Conservation (phyloP, 345 rosid species). For the Capsella bursapastoris region DNA sequence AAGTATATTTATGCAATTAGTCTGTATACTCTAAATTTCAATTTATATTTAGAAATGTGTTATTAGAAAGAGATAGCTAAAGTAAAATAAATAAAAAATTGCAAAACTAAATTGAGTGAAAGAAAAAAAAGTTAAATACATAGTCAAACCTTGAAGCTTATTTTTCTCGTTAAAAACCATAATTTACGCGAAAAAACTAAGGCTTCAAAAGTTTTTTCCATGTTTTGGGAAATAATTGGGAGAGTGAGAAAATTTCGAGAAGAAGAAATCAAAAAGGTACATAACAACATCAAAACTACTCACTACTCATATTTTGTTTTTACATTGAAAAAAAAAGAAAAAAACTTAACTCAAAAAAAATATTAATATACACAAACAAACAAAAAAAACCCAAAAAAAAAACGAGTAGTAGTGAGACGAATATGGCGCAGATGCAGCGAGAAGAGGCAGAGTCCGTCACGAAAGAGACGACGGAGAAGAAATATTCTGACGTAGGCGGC, state of each 20-base stretch:
- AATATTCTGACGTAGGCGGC: conserved; percentile 27
- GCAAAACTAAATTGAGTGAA: neutral
- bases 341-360: conserved; percentile 5
- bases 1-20: neutral
- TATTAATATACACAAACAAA: neutral
- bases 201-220: conserved; percentile 53
- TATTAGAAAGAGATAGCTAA: neutral
- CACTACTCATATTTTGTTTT: conserved; percentile 18
- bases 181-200: conserved; percentile 55
- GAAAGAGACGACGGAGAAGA: conserved; percentile 41
- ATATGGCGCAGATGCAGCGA: conserved; percentile 67
- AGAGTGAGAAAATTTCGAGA: conserved; percentile 31
- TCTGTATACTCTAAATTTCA: neutral
- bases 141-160: conserved; percentile 34
- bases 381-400: conserved; percentile 2
- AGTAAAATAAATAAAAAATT: too few relatives aligned
- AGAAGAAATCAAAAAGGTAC: conserved; percentile 37
- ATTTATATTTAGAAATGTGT: neutral
- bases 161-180: conserved; percentile 40
- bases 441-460: conserved; percentile 46
- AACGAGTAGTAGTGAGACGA: conserved; percentile 4
- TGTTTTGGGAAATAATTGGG: conserved; percentile 58
- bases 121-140: conserved; percentile 3
- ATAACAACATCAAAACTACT: conserved; percentile 33
- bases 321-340: conserved; percentile 6